phyloP scores from a whole-genome alignment of 305 asterid genomes.

The Solanum hybrid region DNA sequence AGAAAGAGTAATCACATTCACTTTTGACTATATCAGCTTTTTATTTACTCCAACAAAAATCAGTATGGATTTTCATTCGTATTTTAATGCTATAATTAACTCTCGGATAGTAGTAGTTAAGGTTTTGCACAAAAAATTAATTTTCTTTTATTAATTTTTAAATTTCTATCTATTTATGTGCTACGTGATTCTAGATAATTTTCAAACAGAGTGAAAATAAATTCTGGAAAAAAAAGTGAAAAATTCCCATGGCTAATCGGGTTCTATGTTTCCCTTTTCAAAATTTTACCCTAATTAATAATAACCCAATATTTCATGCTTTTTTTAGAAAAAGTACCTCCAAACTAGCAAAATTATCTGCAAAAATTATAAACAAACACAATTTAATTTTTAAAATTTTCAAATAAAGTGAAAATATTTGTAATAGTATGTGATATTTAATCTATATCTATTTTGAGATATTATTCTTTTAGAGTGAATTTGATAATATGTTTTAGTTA shows the following conservation, averaged over 20 bases:
- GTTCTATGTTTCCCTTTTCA: background rate
- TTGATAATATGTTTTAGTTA: background rate
- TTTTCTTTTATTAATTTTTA: background rate
- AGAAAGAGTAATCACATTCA: background rate
- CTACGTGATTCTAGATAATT: background rate
- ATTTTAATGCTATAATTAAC: background rate
- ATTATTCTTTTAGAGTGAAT: background rate
- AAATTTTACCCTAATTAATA: background rate
- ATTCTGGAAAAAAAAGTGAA: background rate
- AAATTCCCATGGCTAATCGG: background rate
- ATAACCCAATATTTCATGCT: background rate
- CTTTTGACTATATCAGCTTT: background rate
- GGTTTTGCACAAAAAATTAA: background rate
- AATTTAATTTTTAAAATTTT: too few species aligned
- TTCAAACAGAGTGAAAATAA: background rate
- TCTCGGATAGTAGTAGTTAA: background rate
- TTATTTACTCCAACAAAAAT: background rate
- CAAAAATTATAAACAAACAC: too few species aligned
- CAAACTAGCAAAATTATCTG: too few species aligned
- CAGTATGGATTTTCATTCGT: background rate
- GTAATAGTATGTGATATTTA: background rate
- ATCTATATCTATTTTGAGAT: background rate
- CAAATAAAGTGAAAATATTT: background rate
- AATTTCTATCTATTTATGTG: too few species aligned
- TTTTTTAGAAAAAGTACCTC: background rate